phyloP scores from a whole-genome alignment of 2,329 filamentous ascomycete genomes.

The Leptographium lundbergii region DNA sequence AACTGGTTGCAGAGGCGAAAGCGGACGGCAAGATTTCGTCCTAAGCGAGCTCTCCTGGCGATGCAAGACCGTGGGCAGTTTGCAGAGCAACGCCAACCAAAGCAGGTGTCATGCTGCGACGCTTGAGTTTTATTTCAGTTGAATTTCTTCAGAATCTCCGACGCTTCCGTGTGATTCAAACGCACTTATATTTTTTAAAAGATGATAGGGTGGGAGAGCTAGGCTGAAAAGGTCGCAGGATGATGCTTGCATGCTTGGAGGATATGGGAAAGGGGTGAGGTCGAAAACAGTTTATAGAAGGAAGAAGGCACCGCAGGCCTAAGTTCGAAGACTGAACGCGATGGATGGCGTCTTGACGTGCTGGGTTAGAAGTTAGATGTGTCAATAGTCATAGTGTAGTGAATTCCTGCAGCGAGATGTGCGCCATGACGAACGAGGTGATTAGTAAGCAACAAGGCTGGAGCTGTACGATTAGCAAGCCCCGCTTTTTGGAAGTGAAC shows the following conservation, averaged over 20 bases:
- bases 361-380: background rate
- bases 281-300: background rate
- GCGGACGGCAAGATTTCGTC: conserved; percentile 53
- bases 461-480: background rate
- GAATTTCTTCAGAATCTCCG: background rate
- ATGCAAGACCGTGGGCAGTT: background rate
- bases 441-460: background rate
- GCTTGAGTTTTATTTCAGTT: background rate
- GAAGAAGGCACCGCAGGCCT: background rate
- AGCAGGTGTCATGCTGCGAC: background rate
- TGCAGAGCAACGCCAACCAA: background rate
- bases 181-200: background rate
- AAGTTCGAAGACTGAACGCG: background rate
- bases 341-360: background rate
- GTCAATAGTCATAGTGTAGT: background rate
- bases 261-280: background rate
- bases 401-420: background rate
- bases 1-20: conserved; percentile 46
- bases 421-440: background rate
- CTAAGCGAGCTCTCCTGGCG: background rate
- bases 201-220: background rate
- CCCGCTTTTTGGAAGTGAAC: background rate
- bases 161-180: background rate
- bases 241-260: background rate
- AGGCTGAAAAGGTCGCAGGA: background rate